Conservation (phyloP, 1,139 yeast species). For the Taiozyma sp. region DNA sequence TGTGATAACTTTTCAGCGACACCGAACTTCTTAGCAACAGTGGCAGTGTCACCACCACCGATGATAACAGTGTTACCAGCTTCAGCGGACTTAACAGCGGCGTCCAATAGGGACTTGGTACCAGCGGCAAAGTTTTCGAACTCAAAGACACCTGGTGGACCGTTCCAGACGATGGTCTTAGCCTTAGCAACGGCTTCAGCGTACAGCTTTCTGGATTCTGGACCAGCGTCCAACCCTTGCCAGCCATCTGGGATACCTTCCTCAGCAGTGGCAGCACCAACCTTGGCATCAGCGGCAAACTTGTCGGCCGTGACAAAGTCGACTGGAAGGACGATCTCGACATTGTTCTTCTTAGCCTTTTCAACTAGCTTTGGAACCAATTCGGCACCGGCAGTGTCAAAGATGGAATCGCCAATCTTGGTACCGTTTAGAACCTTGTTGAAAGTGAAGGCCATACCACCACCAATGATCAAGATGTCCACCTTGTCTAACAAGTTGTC, state of each 20-base stretch:
- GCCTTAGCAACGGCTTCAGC: constrained; percentile 80
- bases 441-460: constrained; percentile 99
- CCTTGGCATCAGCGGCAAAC: constrained; percentile 84
- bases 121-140: constrained; percentile 86
- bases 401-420: constrained; percentile 85
- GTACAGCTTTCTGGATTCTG: constrained; percentile 74
- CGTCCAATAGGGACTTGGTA: constrained; percentile 84
- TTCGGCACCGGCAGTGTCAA: constrained; percentile 90
- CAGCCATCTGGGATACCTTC: constrained; percentile 90
- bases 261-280: constrained; percentile 75
- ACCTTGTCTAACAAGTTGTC: constrained; percentile 96
- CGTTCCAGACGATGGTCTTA: constrained; percentile 98
- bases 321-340: constrained; percentile 85
- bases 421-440: constrained; percentile 84
- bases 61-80: constrained; percentile 92
- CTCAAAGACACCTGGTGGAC: constrained; percentile 99
- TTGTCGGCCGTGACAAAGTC: constrained; percentile 94
- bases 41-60: constrained; percentile 99
- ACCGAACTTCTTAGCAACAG: constrained; percentile 96
- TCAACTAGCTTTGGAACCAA: constrained; percentile 83
- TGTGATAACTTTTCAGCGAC: constrained; percentile 93
- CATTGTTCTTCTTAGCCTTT: constrained; percentile 93
- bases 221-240: constrained; percentile 96
- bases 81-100: constrained; percentile 79
- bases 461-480: constrained; percentile 87